These are phyloP conservation scores for Trebouxia sp. DNA, from an alignment of 139 green algal genomes.

Conservation along the genomic window DNA sequence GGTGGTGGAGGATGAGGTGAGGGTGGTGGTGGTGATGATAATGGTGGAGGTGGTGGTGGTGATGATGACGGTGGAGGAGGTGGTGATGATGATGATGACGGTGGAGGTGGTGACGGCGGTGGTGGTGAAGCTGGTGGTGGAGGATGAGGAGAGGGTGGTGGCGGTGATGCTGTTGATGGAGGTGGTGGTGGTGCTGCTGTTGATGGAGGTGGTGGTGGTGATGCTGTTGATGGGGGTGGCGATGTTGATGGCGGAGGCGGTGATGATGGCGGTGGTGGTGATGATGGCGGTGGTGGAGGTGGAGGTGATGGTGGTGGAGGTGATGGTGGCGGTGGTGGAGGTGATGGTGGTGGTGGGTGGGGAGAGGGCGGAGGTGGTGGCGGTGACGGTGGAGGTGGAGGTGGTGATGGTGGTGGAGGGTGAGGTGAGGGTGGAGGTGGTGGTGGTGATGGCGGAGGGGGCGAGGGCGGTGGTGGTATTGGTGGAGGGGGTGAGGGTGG, in stretches of 20 bases:
- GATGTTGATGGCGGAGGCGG: background rate
- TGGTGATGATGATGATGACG: background rate
- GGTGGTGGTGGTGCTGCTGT: background rate
- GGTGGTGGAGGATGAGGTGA: background rate
- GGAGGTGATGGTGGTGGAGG: background rate
- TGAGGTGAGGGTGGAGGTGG: background rate
- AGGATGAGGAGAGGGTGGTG: too few species aligned
- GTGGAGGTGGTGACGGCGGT: background rate
- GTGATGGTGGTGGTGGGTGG: background rate
- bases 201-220: background rate
- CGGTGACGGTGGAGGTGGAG: background rate
- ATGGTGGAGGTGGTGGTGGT: background rate
- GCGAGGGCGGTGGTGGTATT: background rate
- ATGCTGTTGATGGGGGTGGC: too few species aligned
- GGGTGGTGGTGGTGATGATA: background rate
- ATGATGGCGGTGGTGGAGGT: background rate
- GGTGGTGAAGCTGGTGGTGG: background rate
- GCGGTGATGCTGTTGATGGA: background rate
- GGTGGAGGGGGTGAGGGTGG: background rate
- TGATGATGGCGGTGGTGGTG: background rate
- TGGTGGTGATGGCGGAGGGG: background rate
- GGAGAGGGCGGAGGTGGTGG: background rate
- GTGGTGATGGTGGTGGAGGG: background rate
- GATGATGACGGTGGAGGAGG: background rate
- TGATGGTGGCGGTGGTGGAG: background rate